Evolutionary conservation across 129 eudicot species (phyloP), one percentile per base, ranked within the genome.

Genomic region (Artemisia annua): DNA sequence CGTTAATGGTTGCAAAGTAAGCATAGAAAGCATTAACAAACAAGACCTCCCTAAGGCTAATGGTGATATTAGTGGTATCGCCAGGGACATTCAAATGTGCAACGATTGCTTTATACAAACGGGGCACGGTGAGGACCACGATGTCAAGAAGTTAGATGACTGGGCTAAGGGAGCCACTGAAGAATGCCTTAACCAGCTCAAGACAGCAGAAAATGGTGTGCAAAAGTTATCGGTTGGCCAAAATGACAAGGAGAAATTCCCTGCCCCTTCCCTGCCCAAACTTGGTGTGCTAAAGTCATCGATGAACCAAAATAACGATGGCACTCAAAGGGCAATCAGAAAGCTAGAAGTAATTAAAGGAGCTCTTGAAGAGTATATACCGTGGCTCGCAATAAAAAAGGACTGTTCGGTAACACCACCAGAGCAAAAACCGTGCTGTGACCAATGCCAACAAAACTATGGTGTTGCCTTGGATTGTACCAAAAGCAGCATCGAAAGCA

Each of bases 91-190:
- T 52, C 16, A 52, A 52, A 15, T n/a, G 1, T 52, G 57, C 57
- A 52, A 52, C n/a, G 57, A 52, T 52, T 52, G 57, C 57, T 52
- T 52, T n/a, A 3, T 28, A 28, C 32, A 28, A 28, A 28, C 32
- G 32, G 7, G 6, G 16, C 1, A 52, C 15, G 17, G 57, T 44
- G 74, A 66, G 6, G 74, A 75, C 26, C 22, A 55, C 4, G 77
- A 81, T 61, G 8, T 65, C 52, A 72, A 50, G 22, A 73, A 66
- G 35, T 58, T n/a, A 0, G 32, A 28, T 28, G 32, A 2, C 5
- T 81, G 85, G 85, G 70, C 76, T 59, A 26, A 15, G 49, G 78
- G 75, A 22, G 48, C 71, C 15, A 52, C 78, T 10, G 4, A 68
- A 1, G 75, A 81, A 62, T 76, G 81, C 35, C 73, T 70, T 3